Evolutionary conservation across 2,329 filamentous ascomycete species (phyloP).

Genomic region (Ascochyta pisi): DNA sequence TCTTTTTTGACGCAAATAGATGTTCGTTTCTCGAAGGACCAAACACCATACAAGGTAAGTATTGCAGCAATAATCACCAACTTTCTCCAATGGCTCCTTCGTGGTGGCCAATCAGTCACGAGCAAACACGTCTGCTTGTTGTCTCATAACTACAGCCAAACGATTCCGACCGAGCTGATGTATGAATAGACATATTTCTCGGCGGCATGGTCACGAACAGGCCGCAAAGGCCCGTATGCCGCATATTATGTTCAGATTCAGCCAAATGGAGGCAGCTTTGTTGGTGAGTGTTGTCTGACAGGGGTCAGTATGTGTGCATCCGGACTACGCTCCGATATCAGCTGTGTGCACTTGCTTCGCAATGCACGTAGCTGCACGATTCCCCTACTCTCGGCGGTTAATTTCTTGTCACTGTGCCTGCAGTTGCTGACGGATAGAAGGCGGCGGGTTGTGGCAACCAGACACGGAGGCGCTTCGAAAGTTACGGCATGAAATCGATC

Average conservation of each 20-base stretch:
- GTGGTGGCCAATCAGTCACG: neutral
- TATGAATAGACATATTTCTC: slow-evolving; percentile 74
- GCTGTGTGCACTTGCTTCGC: neutral
- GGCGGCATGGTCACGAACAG: slow-evolving; percentile 85
- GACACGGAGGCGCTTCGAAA: slow-evolving; percentile 69
- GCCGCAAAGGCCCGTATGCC: slow-evolving; percentile 71
- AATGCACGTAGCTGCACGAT: neutral
- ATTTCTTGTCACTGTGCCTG: neutral
- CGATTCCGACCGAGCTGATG: slow-evolving; percentile 23
- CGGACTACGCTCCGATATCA: neutral
- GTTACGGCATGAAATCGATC: slow-evolving; percentile 78
- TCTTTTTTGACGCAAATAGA: slow-evolving; percentile 54
- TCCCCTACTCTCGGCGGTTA: too few species aligned
- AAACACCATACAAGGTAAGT: slow-evolving; percentile 84
- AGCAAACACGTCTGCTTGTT: neutral
- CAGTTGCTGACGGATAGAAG: slow-evolving; percentile 49
- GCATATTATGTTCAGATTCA: slow-evolving; percentile 88
- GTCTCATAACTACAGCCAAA: neutral
- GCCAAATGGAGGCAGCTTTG: slow-evolving; percentile 69
- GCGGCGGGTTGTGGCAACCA: slow-evolving; percentile 83
- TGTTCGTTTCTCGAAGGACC: slow-evolving; percentile 82
- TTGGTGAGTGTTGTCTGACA: slow-evolving; percentile 63
- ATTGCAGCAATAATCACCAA: neutral
- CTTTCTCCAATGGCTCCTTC: neutral
- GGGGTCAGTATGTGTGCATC: neutral